phyloP scores from a whole-genome alignment of 2,329 filamentous ascomycete species.

The Trichophyton verrucosum region DNA sequence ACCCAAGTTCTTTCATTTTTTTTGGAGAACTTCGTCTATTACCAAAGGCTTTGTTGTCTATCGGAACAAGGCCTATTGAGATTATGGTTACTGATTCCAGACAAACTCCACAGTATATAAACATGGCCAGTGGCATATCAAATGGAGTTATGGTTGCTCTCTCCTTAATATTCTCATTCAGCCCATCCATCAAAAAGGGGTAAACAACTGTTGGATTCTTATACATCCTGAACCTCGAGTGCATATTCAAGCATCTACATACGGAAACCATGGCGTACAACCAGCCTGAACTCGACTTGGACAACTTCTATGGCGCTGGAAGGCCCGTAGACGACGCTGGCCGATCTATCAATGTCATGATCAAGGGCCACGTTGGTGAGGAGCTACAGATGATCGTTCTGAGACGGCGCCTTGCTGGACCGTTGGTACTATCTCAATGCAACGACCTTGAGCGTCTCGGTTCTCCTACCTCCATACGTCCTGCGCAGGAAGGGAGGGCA shows the following conservation, averaged over 20 bases:
- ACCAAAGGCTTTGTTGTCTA: too few species aligned
- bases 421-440: not conserved
- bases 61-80: too few species aligned
- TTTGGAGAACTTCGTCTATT: too few species aligned
- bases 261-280: not conserved
- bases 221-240: not conserved
- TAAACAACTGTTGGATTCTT: not conserved
- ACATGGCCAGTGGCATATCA: too few species aligned
- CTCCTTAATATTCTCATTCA: too few species aligned
- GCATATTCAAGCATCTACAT: not conserved
- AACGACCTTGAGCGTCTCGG: not conserved
- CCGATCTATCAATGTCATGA: not conserved
- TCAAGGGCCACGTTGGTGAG: not conserved
- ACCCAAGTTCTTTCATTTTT: too few species aligned
- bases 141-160: too few species aligned
- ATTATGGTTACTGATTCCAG: too few species aligned
- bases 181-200: too few species aligned
- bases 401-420: not conserved
- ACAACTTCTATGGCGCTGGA: not conserved
- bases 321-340: not conserved
- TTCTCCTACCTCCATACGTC: not conserved
- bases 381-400: not conserved
- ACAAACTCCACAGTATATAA: too few species aligned
- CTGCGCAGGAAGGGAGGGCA: not conserved
- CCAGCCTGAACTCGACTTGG: not conserved